Evolutionary conservation across 805 yeast species (phyloP).

Genomic region (Lipomyces chichibuensis): DNA sequence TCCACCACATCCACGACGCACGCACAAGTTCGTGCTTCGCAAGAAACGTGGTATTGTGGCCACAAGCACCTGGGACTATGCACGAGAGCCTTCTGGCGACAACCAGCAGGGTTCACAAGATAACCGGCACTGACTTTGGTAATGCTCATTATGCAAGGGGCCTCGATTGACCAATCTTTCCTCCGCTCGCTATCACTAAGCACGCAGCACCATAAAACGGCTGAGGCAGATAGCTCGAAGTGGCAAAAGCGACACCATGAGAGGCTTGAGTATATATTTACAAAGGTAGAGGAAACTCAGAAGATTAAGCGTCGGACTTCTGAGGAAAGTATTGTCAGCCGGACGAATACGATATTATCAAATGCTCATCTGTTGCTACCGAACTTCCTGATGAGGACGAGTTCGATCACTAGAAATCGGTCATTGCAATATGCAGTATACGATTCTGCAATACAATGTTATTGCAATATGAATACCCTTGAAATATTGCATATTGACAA

Average conservation of each 20-base stretch:
- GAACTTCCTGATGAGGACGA: too few relatives aligned
- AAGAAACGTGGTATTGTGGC: too few relatives aligned
- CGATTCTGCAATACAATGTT: too few relatives aligned
- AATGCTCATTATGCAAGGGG: not conserved
- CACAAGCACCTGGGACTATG: too few relatives aligned
- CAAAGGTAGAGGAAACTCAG: not conserved
- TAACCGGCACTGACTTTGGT: slow-evolving; percentile 3
- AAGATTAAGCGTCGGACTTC: not conserved
- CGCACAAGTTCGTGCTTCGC: too few relatives aligned
- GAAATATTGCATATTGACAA: too few relatives aligned
- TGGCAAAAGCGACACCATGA: not conserved
- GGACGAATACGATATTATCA: too few relatives aligned
- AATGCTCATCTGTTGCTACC: too few relatives aligned
- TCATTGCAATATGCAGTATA: too few relatives aligned
- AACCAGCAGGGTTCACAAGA: not conserved
- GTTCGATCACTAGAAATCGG: too few relatives aligned
- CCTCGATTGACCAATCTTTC: slow-evolving; percentile 1
- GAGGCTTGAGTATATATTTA: slow-evolving; percentile 2
- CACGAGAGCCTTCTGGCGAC: not conserved
- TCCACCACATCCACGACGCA: too few relatives aligned
- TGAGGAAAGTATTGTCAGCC: slow-evolving; percentile 1
- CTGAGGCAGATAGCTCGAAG: slow-evolving; percentile 1
- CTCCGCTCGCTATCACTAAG: slow-evolving; percentile 5
- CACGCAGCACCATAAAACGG: not conserved
- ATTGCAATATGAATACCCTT: too few relatives aligned